A percentile compares a stretch with the other conserved stretches of the same genome.
Evolutionary conservation across 257 asterid genomes (phyloP).

Genomic region (Haberlea rhodopensis): DNA sequence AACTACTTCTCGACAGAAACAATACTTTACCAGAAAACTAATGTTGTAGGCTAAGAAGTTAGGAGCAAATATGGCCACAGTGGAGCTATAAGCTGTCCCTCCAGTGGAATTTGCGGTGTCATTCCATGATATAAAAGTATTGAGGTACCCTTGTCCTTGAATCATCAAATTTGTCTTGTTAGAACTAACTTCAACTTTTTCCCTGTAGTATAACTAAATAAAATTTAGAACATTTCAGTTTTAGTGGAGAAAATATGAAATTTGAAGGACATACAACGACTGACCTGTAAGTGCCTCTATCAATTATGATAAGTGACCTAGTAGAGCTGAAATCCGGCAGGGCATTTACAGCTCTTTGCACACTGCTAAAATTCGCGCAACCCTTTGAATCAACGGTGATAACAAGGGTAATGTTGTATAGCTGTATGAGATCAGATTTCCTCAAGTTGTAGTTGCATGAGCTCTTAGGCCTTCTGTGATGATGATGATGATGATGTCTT

Average conservation of each 20-base stretch:
- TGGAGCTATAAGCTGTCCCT: constrained; percentile 54
- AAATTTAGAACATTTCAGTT: too few relatives aligned
- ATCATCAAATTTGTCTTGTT: constrained; percentile 68
- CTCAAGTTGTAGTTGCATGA: constrained; percentile 41
- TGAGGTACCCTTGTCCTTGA: constrained; percentile 69
- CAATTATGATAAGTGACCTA: constrained; percentile 53
- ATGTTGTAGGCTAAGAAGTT: constrained; percentile 72
- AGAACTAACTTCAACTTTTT: constrained; percentile 53
- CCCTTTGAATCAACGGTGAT: constrained; percentile 61
- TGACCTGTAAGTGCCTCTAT: constrained; percentile 73
- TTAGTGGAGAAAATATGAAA: constrained; percentile 17
- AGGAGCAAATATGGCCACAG: constrained; percentile 50
- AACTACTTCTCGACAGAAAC: too few relatives aligned
- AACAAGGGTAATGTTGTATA: constrained; percentile 50
- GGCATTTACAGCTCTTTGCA: constrained; percentile 73
- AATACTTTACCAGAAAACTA: constrained; percentile 59
- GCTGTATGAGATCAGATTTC: constrained; percentile 43
- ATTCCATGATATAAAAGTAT: constrained; percentile 70
- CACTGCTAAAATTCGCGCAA: constrained; percentile 64
- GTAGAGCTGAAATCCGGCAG: constrained; percentile 49
- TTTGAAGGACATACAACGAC: constrained; percentile 25
- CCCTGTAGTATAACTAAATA: constrained; percentile 40
- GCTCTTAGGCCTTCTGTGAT: neutral
- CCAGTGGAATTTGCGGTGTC: constrained; percentile 85
- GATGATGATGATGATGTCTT: constrained; percentile 25